Conservation (phyloP, 164 flowering plant genomes). For the Sedum album region DNA sequence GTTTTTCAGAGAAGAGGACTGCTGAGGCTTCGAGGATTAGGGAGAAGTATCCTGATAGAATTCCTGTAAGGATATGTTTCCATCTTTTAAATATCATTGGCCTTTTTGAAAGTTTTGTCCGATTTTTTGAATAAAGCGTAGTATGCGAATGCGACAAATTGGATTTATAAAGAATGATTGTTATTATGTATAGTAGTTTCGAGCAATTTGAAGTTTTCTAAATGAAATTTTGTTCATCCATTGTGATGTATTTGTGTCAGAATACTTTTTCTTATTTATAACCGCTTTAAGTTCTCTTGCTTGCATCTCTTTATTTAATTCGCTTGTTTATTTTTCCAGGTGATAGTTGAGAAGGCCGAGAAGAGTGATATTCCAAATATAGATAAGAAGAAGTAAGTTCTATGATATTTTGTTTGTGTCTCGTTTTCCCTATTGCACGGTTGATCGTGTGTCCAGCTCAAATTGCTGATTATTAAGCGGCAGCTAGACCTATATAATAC, state of each 20-base stretch:
- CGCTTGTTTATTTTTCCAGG: too few relatives aligned
- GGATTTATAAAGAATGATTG: too few relatives aligned
- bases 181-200: neutral
- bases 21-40: too few relatives aligned
- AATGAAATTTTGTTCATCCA: neutral
- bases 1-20: too few relatives aligned
- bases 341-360: too few relatives aligned
- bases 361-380: slow-evolving; percentile 73
- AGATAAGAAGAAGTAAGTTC: slow-evolving; percentile 75
- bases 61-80: slow-evolving; percentile 52
- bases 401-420: too few relatives aligned
- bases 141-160: too few relatives aligned
- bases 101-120: neutral
- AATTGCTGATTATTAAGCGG: too few relatives aligned
- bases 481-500: too few relatives aligned
- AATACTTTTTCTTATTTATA: neutral
- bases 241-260: neutral
- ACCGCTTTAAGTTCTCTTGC: neutral
- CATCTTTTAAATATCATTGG: neutral
- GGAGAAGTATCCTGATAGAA: slow-evolving; percentile 83
- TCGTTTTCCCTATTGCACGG: too few relatives aligned
- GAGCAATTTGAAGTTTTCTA: neutral
- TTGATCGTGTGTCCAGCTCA: too few relatives aligned
- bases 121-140: neutral
- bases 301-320: too few relatives aligned